Evolutionary conservation across 225 moss, liverwort and hornwort species (phyloP).

Genomic region (Pseudisothecium myosuroides): DNA sequence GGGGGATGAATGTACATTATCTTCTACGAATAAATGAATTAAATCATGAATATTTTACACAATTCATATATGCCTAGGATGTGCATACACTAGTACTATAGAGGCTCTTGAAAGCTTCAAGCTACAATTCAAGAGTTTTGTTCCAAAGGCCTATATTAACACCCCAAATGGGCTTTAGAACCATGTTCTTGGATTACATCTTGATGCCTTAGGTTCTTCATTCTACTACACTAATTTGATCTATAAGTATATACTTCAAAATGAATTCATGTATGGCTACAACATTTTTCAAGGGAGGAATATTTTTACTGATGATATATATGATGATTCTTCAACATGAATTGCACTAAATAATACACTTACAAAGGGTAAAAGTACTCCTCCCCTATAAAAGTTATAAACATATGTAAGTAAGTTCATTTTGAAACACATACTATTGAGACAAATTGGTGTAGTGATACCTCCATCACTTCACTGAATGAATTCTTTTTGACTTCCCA

Average conservation of each 20-base stretch:
- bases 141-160: too few species aligned
- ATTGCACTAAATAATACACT: background rate
- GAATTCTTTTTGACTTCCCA: too few species aligned
- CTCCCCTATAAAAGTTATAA: background rate
- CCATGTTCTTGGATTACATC: background rate
- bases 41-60: background rate
- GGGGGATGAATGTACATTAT: background rate
- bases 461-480: background rate
- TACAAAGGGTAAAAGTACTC: background rate
- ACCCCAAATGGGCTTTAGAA: background rate
- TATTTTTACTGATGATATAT: background rate
- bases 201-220: too few species aligned
- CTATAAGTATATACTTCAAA: background rate
- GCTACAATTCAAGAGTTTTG: background rate
- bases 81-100: background rate
- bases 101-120: background rate
- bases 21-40: background rate
- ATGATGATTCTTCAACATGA: too few species aligned
- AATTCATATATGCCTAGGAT: too few species aligned
- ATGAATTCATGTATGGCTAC: background rate
- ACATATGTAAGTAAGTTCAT: background rate
- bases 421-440: accelerated
- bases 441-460: background rate
- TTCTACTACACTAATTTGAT: background rate
- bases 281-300: background rate